Base-by-base conservation (phyloP, 192 early-diverging fungal genomes). In the Gaertneriomyces semiglobifer region DNA sequence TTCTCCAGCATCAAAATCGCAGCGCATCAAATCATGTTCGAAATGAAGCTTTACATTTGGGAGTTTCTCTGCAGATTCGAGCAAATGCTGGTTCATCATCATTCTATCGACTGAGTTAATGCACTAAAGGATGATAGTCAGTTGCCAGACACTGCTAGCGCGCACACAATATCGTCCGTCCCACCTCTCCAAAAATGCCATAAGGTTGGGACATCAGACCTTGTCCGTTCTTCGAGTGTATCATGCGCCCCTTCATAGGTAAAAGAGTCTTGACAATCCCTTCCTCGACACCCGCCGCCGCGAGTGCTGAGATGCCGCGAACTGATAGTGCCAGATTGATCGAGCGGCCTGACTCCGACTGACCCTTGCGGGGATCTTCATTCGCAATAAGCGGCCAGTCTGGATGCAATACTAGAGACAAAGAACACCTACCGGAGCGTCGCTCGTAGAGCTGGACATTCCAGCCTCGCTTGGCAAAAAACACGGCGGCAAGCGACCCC, bases 101-200 rank as follows among this genome's bases (percentile, higher is more conserved):
- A 88, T 88, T 44, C 96, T 81, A 70, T 94, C 93, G 0, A 96
- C 87, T 42, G 94, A 93, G 85, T 98, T 94, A 71, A 95, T 98
- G 74, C 88, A 88, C 86, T 92, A 18, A n/a, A 70, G 62, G 39
- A 47, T 4, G 42, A 47, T 11, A 63, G 18, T 6, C 3, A 52
- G n/a, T 6, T 18, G n/a, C 50, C 50, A 52, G 50, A 12, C 25
- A 33, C 2, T 33, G 25, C 25, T 33, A 33, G 25, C 1, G 25
- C 2, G 25, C 25, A 33, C 25, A 33, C 25, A 5, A 42, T 44
- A 62, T 0, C 20, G 12, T 11, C 12, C 40, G 51, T 40, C 14
- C 16, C 33, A 90, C 88, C 85, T 92, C 88, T 47, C 88, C 90
- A 79, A 89, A 87, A 61, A 92, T 81, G 64, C 91, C 91, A 79